Evolutionary conservation across 2,329 filamentous ascomycete species (phyloP), one percentile per base, ranked within the genome.

Genomic region (Cadophora luteo-olivacea): DNA sequence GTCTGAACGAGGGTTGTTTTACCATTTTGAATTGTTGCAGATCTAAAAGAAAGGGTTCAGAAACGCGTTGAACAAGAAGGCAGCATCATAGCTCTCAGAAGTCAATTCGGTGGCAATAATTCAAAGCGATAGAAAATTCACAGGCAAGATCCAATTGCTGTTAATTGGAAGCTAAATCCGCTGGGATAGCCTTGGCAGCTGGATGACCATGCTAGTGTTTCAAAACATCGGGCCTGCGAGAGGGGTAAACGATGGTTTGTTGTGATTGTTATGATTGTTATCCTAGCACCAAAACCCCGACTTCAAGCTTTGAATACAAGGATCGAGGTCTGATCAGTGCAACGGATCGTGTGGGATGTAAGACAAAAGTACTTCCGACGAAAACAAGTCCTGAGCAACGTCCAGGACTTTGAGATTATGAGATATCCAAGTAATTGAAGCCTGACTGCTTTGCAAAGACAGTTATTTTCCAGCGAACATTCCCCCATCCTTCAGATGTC

Each of bases 211-310:
- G 19, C 52, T 19, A 55, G 52, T n/a, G 52, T 55, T 54, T 54
- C 51, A 54, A 54, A 54, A 54, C 51, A 54, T 16, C 14, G 29
- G 52, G 52, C 2, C 52, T n/a, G 29, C 29, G 24, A 54, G 24
- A 33, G 52, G 52, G 52, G 52, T 55, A 55, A 54, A 55, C 52
- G 52, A 55, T 32, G 52, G 3, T 55, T 55, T 55, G 52, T 55
- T 55, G 8, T 55, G 52, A 55, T 55, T 55, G 52, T 55, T 55
- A 33, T 55, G 52, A 55, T 55, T 55, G 29, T 55, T 55, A 25
- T 55, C 52, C 52, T 55, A 16, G 52, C 52, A 55, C 52, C 29
- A 55, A 29, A 29, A 14, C 52, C 52, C 52, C 52, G 16, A 33
- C 52, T 33, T 33, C 52, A n/a, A 55, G 57, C 33, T 41, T 41